phyloP scores from a whole-genome alignment of 148 eudicot genomes.

The Rhododendron molle region DNA sequence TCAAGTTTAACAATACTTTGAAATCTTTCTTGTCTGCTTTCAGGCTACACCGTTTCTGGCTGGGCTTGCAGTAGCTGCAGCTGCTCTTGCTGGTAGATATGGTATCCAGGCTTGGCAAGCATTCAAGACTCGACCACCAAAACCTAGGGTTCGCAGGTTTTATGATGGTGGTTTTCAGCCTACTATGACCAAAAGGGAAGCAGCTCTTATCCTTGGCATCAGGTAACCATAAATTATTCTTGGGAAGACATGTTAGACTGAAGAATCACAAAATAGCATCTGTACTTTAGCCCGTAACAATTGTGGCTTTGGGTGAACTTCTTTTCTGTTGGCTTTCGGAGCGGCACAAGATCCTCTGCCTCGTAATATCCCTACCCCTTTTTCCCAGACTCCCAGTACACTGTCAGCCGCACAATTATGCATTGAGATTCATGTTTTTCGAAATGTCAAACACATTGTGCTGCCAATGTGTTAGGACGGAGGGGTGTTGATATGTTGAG shows the following conservation, averaged over 20 bases:
- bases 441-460: background rate
- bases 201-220: constrained; percentile 72
- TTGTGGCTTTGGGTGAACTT: background rate
- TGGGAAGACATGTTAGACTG: background rate
- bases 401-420: background rate
- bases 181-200: constrained; percentile 76
- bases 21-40: constrained; percentile 1
- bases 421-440: background rate
- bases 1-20: background rate
- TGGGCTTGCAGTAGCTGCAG: constrained; percentile 63
- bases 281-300: background rate
- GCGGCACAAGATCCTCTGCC: background rate
- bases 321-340: background rate
- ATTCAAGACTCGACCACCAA: constrained; percentile 55
- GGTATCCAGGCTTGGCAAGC: constrained; percentile 74
- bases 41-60: constrained; percentile 64
- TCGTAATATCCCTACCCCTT: background rate
- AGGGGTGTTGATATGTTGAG: background rate
- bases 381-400: background rate
- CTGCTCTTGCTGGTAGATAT: constrained; percentile 72
- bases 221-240: constrained; percentile 35
- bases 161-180: constrained; percentile 73
- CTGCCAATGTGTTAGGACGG: background rate
- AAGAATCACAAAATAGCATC: background rate
- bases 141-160: constrained; percentile 43